Evolutionary conservation across 1,284 basidiomycete genomes (phyloP).

Genomic region (Termitomyces sp.): DNA sequence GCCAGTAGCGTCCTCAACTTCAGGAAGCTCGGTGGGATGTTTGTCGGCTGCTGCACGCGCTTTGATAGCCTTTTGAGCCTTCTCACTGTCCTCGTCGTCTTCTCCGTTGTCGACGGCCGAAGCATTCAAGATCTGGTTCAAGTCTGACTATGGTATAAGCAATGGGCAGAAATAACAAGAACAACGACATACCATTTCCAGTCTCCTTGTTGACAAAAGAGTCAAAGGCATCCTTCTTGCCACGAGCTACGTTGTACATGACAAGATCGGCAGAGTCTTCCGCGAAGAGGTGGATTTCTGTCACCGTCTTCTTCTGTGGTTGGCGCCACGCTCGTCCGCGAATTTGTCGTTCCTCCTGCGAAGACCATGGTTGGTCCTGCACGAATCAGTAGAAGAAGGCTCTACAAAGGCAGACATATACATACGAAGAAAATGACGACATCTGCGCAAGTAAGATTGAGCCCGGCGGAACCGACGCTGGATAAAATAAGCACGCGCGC

Average conservation of each 20-base stretch:
- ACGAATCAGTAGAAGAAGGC: no score
- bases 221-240: conserved; percentile 27
- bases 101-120: not conserved
- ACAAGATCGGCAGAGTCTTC: conserved; percentile 26
- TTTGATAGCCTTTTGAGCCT: no score
- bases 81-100: no score
- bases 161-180: not conserved
- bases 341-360: conserved; percentile 27
- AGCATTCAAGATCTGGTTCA: no score
- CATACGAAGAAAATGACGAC: conserved; percentile 13
- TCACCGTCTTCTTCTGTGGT: conserved; percentile 23
- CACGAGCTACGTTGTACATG: conserved; percentile 21
- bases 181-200: conserved; percentile 18
- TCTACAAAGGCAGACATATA: no score
- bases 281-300: conserved; percentile 22
- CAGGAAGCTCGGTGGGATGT: no score
- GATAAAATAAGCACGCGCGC: conserved; percentile 13
- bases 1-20: no score
- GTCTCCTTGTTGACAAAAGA: conserved; percentile 23
- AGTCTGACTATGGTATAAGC: no score
- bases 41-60: no score
- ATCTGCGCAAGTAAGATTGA: conserved; percentile 12
- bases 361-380: conserved; percentile 29
- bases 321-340: conserved; percentile 26
- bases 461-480: conserved; percentile 12